Conservation (phyloP, 148 eudicot genomes). For the Chenopodium album region DNA sequence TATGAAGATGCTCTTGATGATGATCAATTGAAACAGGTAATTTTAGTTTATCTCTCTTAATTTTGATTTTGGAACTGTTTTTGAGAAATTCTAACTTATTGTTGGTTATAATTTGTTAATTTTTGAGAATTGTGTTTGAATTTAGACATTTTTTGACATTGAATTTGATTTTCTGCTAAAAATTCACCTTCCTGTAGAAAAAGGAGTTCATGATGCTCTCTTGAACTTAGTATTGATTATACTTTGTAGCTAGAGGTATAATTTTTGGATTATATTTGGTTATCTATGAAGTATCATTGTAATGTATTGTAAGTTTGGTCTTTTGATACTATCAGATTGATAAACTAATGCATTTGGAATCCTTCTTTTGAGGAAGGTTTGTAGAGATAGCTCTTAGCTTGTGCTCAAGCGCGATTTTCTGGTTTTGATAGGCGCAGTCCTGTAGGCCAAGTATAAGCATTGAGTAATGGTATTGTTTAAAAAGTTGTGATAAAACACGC, state of each 20-base stretch:
- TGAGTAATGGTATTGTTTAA: no score
- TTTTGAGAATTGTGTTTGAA: background rate
- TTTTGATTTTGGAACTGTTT: background rate
- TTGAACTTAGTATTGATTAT: no score
- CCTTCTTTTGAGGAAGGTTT: no score
- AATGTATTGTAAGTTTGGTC: no score
- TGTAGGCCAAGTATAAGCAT: no score
- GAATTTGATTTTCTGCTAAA: background rate
- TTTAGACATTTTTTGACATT: background rate
- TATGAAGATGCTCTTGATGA: conserved; percentile 41
- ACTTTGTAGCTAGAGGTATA: no score
- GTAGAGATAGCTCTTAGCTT: background rate
- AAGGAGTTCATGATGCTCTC: no score
- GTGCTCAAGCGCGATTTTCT: background rate
- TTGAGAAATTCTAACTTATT: background rate
- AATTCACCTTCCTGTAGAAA: no score
- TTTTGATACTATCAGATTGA: background rate
- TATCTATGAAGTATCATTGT: no score
- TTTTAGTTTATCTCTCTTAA: background rate
- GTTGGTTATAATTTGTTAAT: background rate
- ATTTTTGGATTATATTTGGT: no score
- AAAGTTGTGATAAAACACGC: no score
- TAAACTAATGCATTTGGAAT: background rate
- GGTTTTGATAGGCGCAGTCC: background rate
- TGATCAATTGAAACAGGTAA: conserved; percentile 48